A percentile compares a stretch with the other conserved stretches of the same genome.
Evolutionary conservation across 257 asterid species (phyloP).

Genomic region (Solanum sitiens): DNA sequence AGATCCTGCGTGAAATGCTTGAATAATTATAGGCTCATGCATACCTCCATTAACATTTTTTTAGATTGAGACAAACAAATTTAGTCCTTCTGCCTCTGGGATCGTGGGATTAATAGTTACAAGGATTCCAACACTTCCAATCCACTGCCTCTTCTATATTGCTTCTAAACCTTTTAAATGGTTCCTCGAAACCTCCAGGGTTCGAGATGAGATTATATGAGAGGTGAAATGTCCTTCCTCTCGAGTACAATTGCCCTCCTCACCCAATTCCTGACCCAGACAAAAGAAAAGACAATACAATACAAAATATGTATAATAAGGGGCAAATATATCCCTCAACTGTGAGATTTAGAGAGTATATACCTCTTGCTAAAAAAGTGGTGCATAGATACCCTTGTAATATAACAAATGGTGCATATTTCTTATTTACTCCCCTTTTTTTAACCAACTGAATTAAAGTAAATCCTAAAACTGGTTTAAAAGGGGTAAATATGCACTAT

Average conservation of each 20-base stretch:
- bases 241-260: neutral
- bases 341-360: too few species aligned
- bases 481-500: too few species aligned
- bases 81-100: neutral
- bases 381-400: too few species aligned
- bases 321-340: too few species aligned
- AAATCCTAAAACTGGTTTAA: too few species aligned
- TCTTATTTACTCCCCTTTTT: too few species aligned
- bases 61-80: neutral
- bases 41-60: neutral
- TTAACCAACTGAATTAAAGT: too few species aligned
- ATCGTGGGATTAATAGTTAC: neutral
- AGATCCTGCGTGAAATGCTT: neutral
- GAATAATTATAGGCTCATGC: neutral
- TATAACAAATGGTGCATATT: too few species aligned
- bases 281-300: neutral
- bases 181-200: neutral
- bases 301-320: too few species aligned
- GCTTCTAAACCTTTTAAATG: neutral
- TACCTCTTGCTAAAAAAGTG: too few species aligned
- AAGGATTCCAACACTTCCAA: neutral
- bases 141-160: neutral
- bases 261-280: neutral
- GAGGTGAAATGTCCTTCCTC: neutral
- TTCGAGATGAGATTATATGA: neutral